Conservation (phyloP, 1,139 yeast genomes). For the Candida freyschussii region DNA sequence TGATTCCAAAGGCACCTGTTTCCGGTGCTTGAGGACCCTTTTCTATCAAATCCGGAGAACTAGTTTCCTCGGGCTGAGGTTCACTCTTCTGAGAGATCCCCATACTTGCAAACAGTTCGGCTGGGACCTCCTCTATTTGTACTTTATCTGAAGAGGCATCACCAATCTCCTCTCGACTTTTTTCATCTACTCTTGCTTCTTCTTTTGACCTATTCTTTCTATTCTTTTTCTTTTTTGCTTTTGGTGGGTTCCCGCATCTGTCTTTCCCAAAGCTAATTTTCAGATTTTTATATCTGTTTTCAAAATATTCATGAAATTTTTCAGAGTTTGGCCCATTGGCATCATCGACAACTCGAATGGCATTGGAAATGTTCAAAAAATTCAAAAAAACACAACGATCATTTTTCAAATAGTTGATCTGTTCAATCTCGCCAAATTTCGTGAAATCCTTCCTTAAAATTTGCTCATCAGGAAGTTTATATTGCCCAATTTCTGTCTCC, state of each 20-base stretch:
- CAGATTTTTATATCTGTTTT: constrained; percentile 47
- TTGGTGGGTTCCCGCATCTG: constrained; percentile 78
- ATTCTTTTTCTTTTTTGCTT: constrained; percentile 30
- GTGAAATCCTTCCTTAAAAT: constrained; percentile 62
- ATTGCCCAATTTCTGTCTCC: constrained; percentile 31
- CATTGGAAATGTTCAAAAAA: constrained; percentile 70
- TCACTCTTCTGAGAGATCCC: constrained; percentile 18
- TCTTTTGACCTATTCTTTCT: constrained; percentile 17
- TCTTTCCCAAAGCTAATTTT: constrained; percentile 76
- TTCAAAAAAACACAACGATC: constrained; percentile 79
- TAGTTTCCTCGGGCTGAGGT: constrained; percentile 4
- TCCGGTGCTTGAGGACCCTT: constrained; percentile 2
- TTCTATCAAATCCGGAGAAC: no score
- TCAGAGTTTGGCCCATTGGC: constrained; percentile 38
- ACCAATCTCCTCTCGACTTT: background rate
- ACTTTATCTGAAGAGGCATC: no score
- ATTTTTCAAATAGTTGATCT: constrained; percentile 68
- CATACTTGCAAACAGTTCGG: constrained; percentile 21
- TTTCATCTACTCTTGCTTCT: constrained; percentile 2
- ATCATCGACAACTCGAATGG: constrained; percentile 73
- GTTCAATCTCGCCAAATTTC: constrained; percentile 76
- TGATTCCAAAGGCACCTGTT: constrained; percentile 9
- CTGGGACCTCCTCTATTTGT: constrained; percentile 15
- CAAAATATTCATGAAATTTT: constrained; percentile 35
- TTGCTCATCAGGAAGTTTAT: constrained; percentile 38